A percentile compares a stretch with the other conserved stretches of the same genome.
Conservation (phyloP, 305 asterid genomes). For the Solanum hybrid region DNA sequence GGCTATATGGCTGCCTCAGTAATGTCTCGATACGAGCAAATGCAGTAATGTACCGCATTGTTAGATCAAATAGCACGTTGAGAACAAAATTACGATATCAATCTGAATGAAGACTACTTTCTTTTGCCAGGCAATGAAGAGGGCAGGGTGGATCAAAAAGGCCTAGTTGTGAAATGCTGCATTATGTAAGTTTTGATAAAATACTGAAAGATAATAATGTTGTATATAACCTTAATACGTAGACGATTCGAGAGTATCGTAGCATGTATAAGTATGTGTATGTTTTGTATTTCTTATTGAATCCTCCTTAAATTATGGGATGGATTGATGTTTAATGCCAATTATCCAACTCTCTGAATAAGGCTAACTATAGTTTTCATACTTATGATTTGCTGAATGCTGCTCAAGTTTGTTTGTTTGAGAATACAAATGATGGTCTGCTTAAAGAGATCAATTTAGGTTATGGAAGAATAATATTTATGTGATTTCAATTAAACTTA, state of each 20-base stretch:
- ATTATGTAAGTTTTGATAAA: slow-evolving; percentile 33
- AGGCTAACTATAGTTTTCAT: neutral
- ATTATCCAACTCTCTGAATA: neutral
- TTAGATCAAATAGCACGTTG: neutral
- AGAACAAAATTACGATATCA: neutral
- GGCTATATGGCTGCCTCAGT: neutral
- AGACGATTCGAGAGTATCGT: neutral
- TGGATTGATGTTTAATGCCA: neutral
- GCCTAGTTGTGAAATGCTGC: slow-evolving; percentile 58
- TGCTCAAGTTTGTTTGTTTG: neutral
- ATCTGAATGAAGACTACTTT: neutral
- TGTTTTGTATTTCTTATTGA: neutral
- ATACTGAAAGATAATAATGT: slow-evolving; percentile 6
- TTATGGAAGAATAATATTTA: neutral
- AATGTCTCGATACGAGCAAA: neutral
- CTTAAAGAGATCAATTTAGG: neutral
- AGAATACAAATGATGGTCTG: neutral
- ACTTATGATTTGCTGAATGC: neutral
- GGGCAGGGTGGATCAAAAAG: slow-evolving; percentile 66
- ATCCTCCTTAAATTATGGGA: slow-evolving; percentile 5
- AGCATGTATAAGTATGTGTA: neutral
- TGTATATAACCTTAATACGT: slow-evolving; percentile 13
- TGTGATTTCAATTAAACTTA: neutral
- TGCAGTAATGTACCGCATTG: neutral
- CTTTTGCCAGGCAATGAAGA: slow-evolving; percentile 61